These are phyloP conservation scores for Scutellaria galericulata DNA, from an alignment of 257 asterid species.

Conservation along the genomic window DNA sequence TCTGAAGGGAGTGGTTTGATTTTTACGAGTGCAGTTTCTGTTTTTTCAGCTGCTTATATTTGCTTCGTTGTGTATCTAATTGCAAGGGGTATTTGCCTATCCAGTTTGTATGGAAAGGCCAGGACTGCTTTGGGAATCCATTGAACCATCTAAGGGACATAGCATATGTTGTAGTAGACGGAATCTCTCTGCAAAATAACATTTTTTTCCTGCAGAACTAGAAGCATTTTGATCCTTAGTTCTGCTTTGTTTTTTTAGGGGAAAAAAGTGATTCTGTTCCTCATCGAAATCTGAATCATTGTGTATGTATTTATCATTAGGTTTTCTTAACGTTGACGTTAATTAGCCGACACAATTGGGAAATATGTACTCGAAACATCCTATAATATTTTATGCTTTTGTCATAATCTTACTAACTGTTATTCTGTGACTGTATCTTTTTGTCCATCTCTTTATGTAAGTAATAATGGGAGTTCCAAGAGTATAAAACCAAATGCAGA, in stretches of 20 bases:
- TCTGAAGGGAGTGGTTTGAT: slow-evolving; percentile 57
- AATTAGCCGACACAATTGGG: slow-evolving; percentile 24
- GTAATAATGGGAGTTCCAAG: too few species aligned
- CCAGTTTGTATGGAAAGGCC: slow-evolving; percentile 45
- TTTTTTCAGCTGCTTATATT: slow-evolving; percentile 58
- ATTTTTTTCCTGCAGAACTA: neutral
- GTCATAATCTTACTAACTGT: neutral
- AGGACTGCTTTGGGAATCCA: slow-evolving; percentile 39
- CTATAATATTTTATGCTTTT: slow-evolving; percentile 5
- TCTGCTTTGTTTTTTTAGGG: neutral
- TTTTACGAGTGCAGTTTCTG: slow-evolving; percentile 42
- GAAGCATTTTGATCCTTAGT: slow-evolving; percentile 17
- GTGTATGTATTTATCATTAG: slow-evolving; percentile 33
- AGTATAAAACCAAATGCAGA: neutral
- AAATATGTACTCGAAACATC: slow-evolving; percentile 20
- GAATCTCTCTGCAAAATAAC: neutral
- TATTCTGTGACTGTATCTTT: neutral
- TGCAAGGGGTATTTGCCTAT: slow-evolving; percentile 46
- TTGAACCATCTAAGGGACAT: slow-evolving; percentile 17
- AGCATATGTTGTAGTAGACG: neutral
- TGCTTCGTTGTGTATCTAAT: slow-evolving; percentile 66
- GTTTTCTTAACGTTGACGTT: slow-evolving; percentile 19
- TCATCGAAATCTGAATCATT: slow-evolving; percentile 14
- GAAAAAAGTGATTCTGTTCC: slow-evolving; percentile 23
- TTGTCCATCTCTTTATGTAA: neutral